These are phyloP conservation scores for Clathrus columnatus DNA, from an alignment of 768 basidiomycete genomes.

Conservation along the genomic window DNA sequence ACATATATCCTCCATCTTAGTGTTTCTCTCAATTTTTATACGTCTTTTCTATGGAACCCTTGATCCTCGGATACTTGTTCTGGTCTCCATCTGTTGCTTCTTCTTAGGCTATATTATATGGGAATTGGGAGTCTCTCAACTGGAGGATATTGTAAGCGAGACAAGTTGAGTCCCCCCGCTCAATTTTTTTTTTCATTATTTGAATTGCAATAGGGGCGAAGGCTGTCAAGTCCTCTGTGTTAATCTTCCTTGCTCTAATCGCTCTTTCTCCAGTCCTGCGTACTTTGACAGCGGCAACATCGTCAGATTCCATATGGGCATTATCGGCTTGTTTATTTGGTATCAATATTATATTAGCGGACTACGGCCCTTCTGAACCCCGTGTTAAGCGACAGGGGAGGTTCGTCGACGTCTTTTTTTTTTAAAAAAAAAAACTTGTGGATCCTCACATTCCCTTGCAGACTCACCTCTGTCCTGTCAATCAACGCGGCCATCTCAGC, in stretches of 20 bases:
- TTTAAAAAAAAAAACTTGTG: not conserved
- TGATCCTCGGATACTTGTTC: constrained; percentile 63
- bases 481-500: constrained; percentile 91
- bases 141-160: constrained; percentile 16
- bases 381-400: constrained; percentile 47
- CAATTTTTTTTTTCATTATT: not conserved
- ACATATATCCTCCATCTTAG: constrained; percentile 70
- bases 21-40: constrained; percentile 76
- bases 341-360: constrained; percentile 74
- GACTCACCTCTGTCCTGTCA: constrained; percentile 74
- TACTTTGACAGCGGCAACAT: constrained; percentile 90
- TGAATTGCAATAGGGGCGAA: constrained; percentile 45
- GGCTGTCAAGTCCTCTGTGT: constrained; percentile 67
- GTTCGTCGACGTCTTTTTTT: constrained; percentile 26
- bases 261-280: constrained; percentile 85
- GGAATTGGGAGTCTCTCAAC: constrained; percentile 41
- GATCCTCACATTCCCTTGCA: constrained; percentile 24
- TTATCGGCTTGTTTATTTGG: constrained; percentile 77
- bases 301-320: constrained; percentile 96
- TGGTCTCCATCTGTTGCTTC: constrained; percentile 52
- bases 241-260: constrained; percentile 84
- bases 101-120: constrained; percentile 52
- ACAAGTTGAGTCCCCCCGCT: constrained; percentile 19
- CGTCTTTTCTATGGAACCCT: constrained; percentile 53
- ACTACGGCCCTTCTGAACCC: constrained; percentile 53